Base-by-base conservation (phyloP, 768 basidiomycete genomes). In the Strobilomyces echinocephalus region DNA sequence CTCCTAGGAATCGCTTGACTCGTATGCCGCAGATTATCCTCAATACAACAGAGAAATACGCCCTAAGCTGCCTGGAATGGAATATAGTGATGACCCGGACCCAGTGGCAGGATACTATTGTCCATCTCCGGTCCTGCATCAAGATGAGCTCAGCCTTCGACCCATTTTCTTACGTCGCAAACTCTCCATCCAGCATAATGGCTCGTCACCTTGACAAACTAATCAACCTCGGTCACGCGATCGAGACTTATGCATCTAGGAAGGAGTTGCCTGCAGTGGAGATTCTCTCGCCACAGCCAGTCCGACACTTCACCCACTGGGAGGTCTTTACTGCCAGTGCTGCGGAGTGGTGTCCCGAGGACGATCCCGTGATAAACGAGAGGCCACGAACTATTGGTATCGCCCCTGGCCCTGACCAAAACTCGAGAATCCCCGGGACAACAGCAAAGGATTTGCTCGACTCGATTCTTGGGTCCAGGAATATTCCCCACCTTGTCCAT, bases 331-430 rank as follows among this genome's bases (percentile, higher is more conserved):
- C 4, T 24, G 2, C 24, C 30, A 50, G 54, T 18, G 24, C 55
- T 8, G 34, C 36, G 20, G 63, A 63, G 52, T 69, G 69, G 70
- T 69, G 63, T 41, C 70, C 70, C 1, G 46, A 62, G 41, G 61
- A 60, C 41, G 70, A 69, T 40, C 70, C 70, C 15, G 55, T 69
- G 16, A 42, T 69, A 40, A 68, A 70, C 46, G 60, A 54, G 49
- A 67, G 60, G 15, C 68, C 58, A 3, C 60, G 63, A 21, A 57
- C 49, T 33, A 53, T 65, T 40, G 66, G 68, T 21, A 59, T 69
- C 26, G 70, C 70, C 28, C 69, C 69, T 10, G 68, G 70, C 7
- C 45, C 60, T 7, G 60, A 59, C 46, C 53, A 48, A 42, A 24
- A 30, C 30, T 38, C 9, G 7, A 35, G 18, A 35, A 35, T 44